Base-by-base conservation (phyloP, 2,329 filamentous ascomycete genomes). In the Bipolaris oryzae region DNA sequence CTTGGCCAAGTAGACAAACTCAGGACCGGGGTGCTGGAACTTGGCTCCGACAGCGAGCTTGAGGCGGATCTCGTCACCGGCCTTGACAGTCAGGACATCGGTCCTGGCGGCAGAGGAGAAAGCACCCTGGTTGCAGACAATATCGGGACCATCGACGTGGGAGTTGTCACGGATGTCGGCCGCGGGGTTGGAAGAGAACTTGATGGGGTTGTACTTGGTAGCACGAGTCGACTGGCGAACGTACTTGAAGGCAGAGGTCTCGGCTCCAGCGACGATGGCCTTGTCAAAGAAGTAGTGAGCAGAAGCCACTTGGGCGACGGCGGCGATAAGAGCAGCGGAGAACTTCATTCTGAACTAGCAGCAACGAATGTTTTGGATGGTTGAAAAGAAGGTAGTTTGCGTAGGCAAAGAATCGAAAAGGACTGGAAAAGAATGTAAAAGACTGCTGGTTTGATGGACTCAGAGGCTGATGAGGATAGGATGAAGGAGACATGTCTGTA, bases 1-100 rank as follows among this genome's bases (percentile, higher is more conserved):
- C 55, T 71, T 66, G 50, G 69, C 65, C 68, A 73, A 66, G 58
- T 71, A 71, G 51, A 70, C 65, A 33, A 64, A 51, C 10, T 48
- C 60, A 11, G 68, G 66, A 5, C 68, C 68, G 16, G 65, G 66
- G 53, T 70, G 68, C 52, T 63, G 49, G 54, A 72, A 63, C 21
- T 57, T 61, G 23, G 62, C 62, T 23, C 64, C 62, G 16, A 69
- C 61, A 39, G 47, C 66, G 42, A 72, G 51, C 56, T 57, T 63
- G 51, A 63, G 53, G 41, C 55, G 61, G 33, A 70, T 42, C 45
- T 58, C 61, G 13, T 63, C 61, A 31, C 68, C 67, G n/a, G 64
- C 66, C 31, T 64, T 66, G 28, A 67, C 63, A 13, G 62, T 60
- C 46, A 58, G n/a, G 53, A 53, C n/a, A 47, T 68, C 23, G n/a